Base-by-base conservation (phyloP, 208 protist genomes). In the Acanthamoeba sp. region DNA sequence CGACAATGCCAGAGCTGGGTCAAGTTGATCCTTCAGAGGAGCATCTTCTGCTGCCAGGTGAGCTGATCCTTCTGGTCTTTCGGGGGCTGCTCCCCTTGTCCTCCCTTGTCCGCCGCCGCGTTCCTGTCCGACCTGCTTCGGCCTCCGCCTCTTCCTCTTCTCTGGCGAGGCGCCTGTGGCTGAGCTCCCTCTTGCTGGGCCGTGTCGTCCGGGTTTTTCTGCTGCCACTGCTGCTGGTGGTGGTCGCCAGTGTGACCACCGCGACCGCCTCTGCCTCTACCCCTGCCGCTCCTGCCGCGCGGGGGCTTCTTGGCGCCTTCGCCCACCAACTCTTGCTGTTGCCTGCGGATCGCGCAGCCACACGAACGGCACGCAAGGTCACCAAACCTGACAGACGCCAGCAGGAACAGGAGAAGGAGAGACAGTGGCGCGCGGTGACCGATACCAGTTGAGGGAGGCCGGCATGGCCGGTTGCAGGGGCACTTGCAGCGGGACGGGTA, bases 21-120 rank as follows among this genome's bases (percentile, higher is more conserved):
- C n/a, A n/a, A n/a, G n/a, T n/a, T n/a, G n/a, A n/a, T n/a, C n/a
- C n/a, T n/a, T 50, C 18, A 76, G 1, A 88, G 50, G 1, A 91
- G 57, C 85, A 91, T 73, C 59, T 91, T 91, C 36, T 91, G 85
- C 57, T 91, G 85, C 85, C 85, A 91, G 55, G 85, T 91, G 3
- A 91, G 57, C 32, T 91, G 55, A 45, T 91, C 85, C 85, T 91
- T 91, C 36, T 38, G 42, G 27, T 45, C 50, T 10, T 45, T 66
- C 0, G n/a, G 45, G 18, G 40, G 78, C 4, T 80, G 14, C 22
- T 22, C 50, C n/a, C 42, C 29, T 24, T 45, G 76, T 48, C 76
- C 32, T 4, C 16, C 76, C 76, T 85, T 7, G 0, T 50, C 45
- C n/a, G n/a, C n/a, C n/a, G n/a, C 32, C 18, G n/a, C 32, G 71